Percentiles rank a stretch among this genome's conserved stretches.
These are phyloP conservation scores for Acanthamoeba sp. DNA, from an alignment of 208 protist species.

Conservation along the genomic window DNA sequence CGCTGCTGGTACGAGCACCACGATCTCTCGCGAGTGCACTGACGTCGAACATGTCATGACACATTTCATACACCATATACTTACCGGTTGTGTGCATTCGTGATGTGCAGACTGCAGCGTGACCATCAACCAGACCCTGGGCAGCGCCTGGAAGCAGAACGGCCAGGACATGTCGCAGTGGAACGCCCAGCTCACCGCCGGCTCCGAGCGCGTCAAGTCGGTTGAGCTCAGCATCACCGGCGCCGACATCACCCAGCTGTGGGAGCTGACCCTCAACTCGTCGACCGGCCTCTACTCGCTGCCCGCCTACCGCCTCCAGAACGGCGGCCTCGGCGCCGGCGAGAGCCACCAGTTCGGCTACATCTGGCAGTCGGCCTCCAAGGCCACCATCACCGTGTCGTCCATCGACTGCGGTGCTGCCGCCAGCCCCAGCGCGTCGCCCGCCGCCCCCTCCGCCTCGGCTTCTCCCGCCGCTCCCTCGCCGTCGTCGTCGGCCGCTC, in stretches of 20 bases:
- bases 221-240: background rate
- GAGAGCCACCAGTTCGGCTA: constrained; percentile 11
- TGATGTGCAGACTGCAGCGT: background rate
- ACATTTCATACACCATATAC: background rate
- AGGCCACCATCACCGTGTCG: constrained; percentile 25
- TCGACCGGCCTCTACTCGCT: background rate
- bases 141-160: background rate
- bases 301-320: background rate
- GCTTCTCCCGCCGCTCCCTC: too few relatives aligned
- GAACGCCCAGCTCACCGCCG: constrained; percentile 14
- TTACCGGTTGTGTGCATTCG: background rate
- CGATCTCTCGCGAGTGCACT: background rate
- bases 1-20: background rate
- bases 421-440: background rate
- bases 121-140: background rate
- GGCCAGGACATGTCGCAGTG: background rate
- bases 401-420: background rate
- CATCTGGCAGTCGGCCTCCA: background rate
- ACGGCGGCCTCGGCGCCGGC: background rate
- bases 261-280: background rate
- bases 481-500: background rate
- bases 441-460: too few relatives aligned
- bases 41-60: too few relatives aligned
- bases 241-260: constrained; percentile 13
- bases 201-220: background rate